Conservation (phyloP, 768 basidiomycete species). For the Termitomyces sp. region DNA sequence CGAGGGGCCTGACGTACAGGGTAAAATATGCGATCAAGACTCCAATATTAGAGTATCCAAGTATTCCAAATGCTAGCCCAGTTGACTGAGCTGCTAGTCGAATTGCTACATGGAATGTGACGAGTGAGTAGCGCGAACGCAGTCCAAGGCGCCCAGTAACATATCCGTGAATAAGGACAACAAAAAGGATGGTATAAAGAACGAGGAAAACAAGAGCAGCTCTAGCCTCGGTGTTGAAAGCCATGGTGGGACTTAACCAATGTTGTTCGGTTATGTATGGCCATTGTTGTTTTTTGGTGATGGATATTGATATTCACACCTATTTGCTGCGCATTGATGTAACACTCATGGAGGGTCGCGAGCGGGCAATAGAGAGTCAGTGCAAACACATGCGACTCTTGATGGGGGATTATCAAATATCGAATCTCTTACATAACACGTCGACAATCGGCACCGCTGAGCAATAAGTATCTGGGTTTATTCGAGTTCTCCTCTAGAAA, state of each 20-base stretch:
- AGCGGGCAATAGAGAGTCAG: too few species aligned
- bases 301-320: neutral
- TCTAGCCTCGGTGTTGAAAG: constrained; percentile 21
- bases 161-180: constrained; percentile 25
- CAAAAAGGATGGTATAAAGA: constrained; percentile 27
- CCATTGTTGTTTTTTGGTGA: neutral
- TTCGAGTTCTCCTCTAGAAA: too few species aligned
- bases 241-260: constrained; percentile 4
- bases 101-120: constrained; percentile 28
- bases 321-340: neutral
- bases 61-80: constrained; percentile 30
- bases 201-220: constrained; percentile 31
- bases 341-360: too few species aligned
- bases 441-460: too few species aligned
- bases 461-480: too few species aligned
- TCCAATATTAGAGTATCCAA: constrained; percentile 22
- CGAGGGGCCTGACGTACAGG: constrained; percentile 6
- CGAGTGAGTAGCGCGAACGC: constrained; percentile 27
- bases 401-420: too few species aligned
- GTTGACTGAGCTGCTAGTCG: constrained; percentile 31
- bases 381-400: too few species aligned
- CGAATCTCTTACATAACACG: too few species aligned
- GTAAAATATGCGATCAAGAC: constrained; percentile 30
- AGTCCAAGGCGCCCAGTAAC: constrained; percentile 22
- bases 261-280: neutral